phyloP scores from a whole-genome alignment of 345 rosid genomes.

The Euphorbia peplus region DNA sequence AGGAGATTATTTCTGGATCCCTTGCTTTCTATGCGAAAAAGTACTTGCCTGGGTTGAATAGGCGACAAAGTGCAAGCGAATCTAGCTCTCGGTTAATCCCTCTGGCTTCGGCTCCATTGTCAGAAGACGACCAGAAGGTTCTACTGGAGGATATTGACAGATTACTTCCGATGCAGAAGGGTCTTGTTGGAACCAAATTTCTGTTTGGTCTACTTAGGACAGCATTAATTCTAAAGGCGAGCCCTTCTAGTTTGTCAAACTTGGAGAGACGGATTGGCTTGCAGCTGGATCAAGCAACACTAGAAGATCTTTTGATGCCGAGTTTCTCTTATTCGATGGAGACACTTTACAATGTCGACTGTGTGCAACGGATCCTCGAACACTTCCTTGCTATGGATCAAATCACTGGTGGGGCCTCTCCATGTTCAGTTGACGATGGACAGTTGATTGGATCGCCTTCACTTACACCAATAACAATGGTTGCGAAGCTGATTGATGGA shows the following conservation, averaged over 20 bases:
- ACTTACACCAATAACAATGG: slow-evolving; percentile 71
- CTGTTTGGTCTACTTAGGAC: slow-evolving; percentile 81
- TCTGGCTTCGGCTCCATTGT: slow-evolving; percentile 43
- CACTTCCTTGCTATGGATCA: slow-evolving; percentile 86
- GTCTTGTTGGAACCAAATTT: slow-evolving; percentile 72
- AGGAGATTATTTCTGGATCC: slow-evolving; percentile 73
- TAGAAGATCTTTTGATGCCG: slow-evolving; percentile 96
- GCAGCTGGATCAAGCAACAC: slow-evolving; percentile 93
- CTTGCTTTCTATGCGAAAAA: slow-evolving; percentile 66
- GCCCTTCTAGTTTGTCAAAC: slow-evolving; percentile 56
- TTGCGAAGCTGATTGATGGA: slow-evolving; percentile 94
- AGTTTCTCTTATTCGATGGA: slow-evolving; percentile 81
- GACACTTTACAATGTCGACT: slow-evolving; percentile 87
- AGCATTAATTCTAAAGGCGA: slow-evolving; percentile 70
- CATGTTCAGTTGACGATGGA: slow-evolving; percentile 72
- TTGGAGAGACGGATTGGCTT: slow-evolving; percentile 85
- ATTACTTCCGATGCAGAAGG: slow-evolving; percentile 75
- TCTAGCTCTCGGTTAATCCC: slow-evolving; percentile 63
- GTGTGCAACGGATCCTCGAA: slow-evolving; percentile 76
- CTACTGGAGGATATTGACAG: slow-evolving; percentile 71
- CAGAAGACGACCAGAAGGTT: slow-evolving; percentile 83
- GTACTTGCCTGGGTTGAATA: slow-evolving; percentile 78
- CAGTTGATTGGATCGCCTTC: slow-evolving; percentile 82
- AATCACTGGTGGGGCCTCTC: slow-evolving; percentile 76
- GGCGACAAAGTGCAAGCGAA: slow-evolving; percentile 62